Evolutionary conservation across 1,139 yeast species (phyloP), one percentile per base, ranked within the genome.

Genomic region (Scheffersomyces illinoinensis): DNA sequence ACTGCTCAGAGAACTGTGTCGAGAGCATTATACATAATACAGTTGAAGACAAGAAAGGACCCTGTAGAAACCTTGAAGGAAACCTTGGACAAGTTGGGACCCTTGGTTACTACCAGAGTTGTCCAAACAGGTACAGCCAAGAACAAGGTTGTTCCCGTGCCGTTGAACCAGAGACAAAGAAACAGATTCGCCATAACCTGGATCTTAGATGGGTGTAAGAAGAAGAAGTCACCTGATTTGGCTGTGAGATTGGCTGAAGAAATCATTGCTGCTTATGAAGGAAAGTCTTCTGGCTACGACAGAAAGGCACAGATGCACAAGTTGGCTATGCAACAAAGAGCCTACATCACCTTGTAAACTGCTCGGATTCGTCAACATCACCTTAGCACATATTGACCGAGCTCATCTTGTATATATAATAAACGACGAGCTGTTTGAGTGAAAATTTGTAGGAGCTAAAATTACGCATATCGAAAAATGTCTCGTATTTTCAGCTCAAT

Each of bases 191-290:
- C 98, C 2, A 90, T 96, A 81, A 76, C 81, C 62, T 95, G 98
- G 98, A 89, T 95, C 55, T 76, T 93, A 59, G 97, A 92, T 60
- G 93, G 96, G 21, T 86, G 96, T 39, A 83, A 86, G 59, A 89
- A 89, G 71, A 88, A 96, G 73, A 89, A 87, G 57, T 87, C 95
- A 21, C 85, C 87, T 61, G 96, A 91, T 68, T 90, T 90, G 68
- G 82, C 96, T 1, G 98, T 95, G 46, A 85, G 98, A 70, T 82
- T 95, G 60, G 95, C 95, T 47, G 98, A 95, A 76, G 98, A 95
- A 74, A 85, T 95, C 61, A 74, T 92, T 53, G 80, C 90, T 57
- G 96, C 96, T 43, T 82, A 82, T 66, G 87, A 85, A 67, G 97
- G 97, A 57, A 87, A 86, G 71, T 87, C 96, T 53, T 82, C 93